Evolutionary conservation across 2,329 filamentous ascomycete genomes (phyloP), one percentile per base, ranked within the genome.

Genomic region (Westerdykella aurantiaca): DNA sequence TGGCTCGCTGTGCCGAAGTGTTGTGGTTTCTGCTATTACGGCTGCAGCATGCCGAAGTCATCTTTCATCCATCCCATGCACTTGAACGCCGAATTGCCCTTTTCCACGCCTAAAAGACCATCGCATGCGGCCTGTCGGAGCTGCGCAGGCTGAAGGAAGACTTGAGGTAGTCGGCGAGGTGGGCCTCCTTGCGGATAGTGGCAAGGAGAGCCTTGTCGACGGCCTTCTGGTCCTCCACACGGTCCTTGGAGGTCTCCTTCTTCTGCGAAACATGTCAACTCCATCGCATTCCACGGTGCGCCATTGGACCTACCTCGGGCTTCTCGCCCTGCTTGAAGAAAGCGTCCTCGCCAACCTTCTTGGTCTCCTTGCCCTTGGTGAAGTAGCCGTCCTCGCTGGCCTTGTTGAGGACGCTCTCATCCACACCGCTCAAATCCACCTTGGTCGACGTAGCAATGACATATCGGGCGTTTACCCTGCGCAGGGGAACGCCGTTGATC

Each of bases 291-390:
- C 41, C 45, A 64, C 86, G 60, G 7, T 29, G 25, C 25, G 25
- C 25, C 2, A 29, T 29, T 12, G 25, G 25, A 29, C 25, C 25
- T 82, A 95, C 89, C 88, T 95, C 81, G 71, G 88, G 80, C 84
- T 95, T 95, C 85, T 96, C 90, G 74, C 90, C 80, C 82, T 96
- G 89, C 83, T 93, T 90, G 85, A 97, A 96, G 84, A 98, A 98
- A 72, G 90, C 88, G 73, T 96, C 91, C 82, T 98, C 91, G 67
- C 85, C 83, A 66, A 87, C 85, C 86, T 96, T 95, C 80, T 95
- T 88, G 76, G 89, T 83, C 64, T 74, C 78, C 84, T 95, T 95
- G 75, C 97, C 93, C 71, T 86, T 85, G 69, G 87, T 86, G 81
- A 98, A 98, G 86, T 98, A 98, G 75, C 87, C 88, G 73, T 82